Conservation (phyloP, 139 green algal species). For the Chlorella sp. region DNA sequence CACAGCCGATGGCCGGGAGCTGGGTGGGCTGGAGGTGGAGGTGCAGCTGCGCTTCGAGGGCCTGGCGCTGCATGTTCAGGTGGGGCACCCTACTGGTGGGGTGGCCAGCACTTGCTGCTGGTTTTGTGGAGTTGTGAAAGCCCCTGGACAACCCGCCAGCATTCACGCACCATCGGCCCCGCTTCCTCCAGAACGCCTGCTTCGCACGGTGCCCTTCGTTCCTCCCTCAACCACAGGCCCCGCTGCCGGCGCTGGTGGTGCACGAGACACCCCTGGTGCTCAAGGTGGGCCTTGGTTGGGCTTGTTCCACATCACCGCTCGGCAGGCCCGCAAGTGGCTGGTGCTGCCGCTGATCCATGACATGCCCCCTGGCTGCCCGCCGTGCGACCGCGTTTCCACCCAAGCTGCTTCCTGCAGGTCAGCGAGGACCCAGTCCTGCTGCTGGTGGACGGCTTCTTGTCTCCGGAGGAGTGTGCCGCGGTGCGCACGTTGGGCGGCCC, state of each 20-base stretch:
- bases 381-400: too few relatives aligned
- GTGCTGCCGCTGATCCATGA: too few relatives aligned
- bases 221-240: not conserved
- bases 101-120: not conserved
- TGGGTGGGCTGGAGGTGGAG: not conserved
- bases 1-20: too few relatives aligned
- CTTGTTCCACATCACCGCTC: too few relatives aligned
- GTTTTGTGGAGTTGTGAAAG: not conserved
- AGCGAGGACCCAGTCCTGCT: conserved; percentile 26
- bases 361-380: too few relatives aligned
- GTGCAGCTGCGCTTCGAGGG: conserved; percentile 14
- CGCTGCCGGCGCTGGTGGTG: conserved; percentile 21
- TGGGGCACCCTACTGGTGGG: not conserved
- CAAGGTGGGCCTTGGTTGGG: not conserved
- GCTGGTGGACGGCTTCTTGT: conserved; percentile 21
- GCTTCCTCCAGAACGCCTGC: too few relatives aligned
- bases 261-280: conserved; percentile 7
- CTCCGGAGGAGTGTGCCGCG: not conserved
- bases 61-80: conserved; percentile 2
- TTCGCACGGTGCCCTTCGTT: not conserved
- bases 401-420: too few relatives aligned
- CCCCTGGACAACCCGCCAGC: not conserved
- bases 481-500: conserved; percentile 2
- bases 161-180: not conserved
- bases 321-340: too few relatives aligned